Percentiles rank a stretch among this genome's conserved stretches.
These are phyloP conservation scores for Acanthamoeba lugdunensis DNA, from an alignment of 208 protist species.

Conservation along the genomic window DNA sequence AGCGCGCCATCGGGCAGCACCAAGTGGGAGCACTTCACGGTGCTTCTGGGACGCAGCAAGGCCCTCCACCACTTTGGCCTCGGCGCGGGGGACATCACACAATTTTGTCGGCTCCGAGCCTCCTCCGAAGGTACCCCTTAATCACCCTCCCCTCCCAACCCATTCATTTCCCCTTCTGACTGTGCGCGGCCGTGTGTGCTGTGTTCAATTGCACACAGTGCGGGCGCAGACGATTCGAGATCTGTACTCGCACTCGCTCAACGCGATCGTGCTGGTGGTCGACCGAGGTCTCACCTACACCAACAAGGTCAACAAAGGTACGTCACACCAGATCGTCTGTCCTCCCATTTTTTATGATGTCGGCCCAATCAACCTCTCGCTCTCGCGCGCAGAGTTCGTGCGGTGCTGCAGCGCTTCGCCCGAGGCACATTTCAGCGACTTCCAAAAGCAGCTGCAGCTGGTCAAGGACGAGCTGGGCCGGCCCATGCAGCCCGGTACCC, in stretches of 20 bases:
- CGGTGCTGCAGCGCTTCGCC: slow-evolving; percentile 27
- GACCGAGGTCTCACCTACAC: slow-evolving; percentile 46
- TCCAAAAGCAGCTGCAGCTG: slow-evolving; percentile 25
- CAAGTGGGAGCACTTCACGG: slow-evolving; percentile 56
- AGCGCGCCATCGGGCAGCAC: neutral
- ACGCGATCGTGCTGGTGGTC: slow-evolving; percentile 32
- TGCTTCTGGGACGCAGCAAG: slow-evolving; percentile 16
- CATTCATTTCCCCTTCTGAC: too few species aligned
- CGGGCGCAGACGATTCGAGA: slow-evolving; percentile 17
- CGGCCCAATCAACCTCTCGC: too few species aligned
- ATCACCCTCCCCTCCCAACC: neutral
- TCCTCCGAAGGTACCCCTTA: neutral
- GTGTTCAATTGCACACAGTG: neutral
- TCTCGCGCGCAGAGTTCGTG: neutral
- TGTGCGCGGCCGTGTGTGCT: neutral
- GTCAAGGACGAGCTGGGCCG: slow-evolving; percentile 44
- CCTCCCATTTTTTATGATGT: too few species aligned
- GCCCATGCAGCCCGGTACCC: slow-evolving; percentile 12
- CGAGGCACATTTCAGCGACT: slow-evolving; percentile 6
- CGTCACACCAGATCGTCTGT: neutral
- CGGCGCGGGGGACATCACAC: slow-evolving; percentile 16
- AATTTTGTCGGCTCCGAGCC: slow-evolving; percentile 26
- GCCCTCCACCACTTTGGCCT: slow-evolving; percentile 50
- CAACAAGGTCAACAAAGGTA: slow-evolving; percentile 32
- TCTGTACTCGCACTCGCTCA: slow-evolving; percentile 16